Base-by-base conservation (phyloP, 192 early-diverging fungal species). In the Rhizophagus sp. region DNA sequence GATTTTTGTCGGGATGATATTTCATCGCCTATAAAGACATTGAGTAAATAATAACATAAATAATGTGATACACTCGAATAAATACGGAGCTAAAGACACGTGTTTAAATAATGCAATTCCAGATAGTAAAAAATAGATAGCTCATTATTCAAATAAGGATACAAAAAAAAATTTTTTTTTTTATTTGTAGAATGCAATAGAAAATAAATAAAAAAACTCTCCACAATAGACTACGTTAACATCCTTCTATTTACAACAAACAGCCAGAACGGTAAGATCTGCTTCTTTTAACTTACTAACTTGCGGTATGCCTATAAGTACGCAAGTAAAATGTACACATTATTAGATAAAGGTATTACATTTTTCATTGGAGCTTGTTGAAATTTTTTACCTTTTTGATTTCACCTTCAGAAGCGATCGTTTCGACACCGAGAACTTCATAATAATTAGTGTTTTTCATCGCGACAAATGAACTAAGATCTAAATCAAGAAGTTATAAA, bases 1-100 rank as follows among this genome's bases (percentile, higher is more conserved):
- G 87, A 80, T 91, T 91, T 88, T 94, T 96, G 86, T 96, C 95
- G 47, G 95, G 95, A 84, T 96, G 95, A 85, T 91, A 89, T 78
- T 91, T 85, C 89, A 90, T 90, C 2, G 90, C 90, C 85, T 85
- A 78, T 34, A 64, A 30, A 61, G 19, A 52, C 49, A n/a, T 27
- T 12, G 25, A 71, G 62, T 49, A 41, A 73, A 33, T 22, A 12
- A 83, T 41, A 41, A 39, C 52, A 30, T 39, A 68, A 41, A 73
- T 73, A 17, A 57, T 61, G 15, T 52, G 13, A 66, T 36, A 75
- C 22, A 19, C 13, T 44, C 4, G 5, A 15, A 34, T 24, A 27
- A 33, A 10, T 62, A 27, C 3, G 12, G 10, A 15, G 0, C 7
- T 25, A 25, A 57, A 61, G 27, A 44, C 39, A 41, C 19, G 22